Percentiles rank a stretch among this genome's conserved stretches.
Evolutionary conservation across 352 stramenopile genomes (phyloP).

Genomic region (Globisporangium rhizosaccharum): DNA sequence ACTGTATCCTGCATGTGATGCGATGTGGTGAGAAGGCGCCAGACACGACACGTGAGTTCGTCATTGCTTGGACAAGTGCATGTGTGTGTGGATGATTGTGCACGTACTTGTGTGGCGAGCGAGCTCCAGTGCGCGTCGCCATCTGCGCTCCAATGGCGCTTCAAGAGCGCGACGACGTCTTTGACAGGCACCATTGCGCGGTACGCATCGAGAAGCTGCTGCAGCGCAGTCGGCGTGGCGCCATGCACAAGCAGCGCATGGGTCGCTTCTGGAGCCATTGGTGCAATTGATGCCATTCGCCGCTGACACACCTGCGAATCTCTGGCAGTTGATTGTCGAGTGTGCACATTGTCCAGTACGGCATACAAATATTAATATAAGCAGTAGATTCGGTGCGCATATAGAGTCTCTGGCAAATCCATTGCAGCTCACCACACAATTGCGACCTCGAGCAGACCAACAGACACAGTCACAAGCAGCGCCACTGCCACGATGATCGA

Average conservation of each 20-base stretch:
- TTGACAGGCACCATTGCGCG: constrained; percentile 56
- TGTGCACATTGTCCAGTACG: neutral
- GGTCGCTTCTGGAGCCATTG: too few relatives aligned
- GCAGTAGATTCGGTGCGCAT: neutral
- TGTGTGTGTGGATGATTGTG: neutral
- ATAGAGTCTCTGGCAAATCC: neutral
- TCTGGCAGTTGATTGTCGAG: neutral
- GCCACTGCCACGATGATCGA: constrained; percentile 37
- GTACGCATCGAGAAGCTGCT: constrained; percentile 51
- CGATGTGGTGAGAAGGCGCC: neutral
- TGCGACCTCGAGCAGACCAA: neutral
- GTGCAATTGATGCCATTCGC: neutral
- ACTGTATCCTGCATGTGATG: constrained; percentile 33
- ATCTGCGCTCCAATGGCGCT: constrained; percentile 16
- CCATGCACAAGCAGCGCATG: too few relatives aligned
- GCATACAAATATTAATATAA: neutral
- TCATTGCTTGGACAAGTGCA: neutral
- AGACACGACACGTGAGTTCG: neutral
- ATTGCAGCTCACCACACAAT: neutral
- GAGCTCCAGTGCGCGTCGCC: constrained; percentile 33
- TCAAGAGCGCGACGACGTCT: constrained; percentile 30
- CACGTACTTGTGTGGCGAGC: constrained; percentile 46
- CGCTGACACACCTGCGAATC: neutral
- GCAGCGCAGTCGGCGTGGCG: constrained; percentile 10
- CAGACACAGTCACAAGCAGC: constrained; percentile 1